Base-by-base conservation (phyloP, 1,284 basidiomycete genomes). In the Cryptococcus wingfieldii region DNA sequence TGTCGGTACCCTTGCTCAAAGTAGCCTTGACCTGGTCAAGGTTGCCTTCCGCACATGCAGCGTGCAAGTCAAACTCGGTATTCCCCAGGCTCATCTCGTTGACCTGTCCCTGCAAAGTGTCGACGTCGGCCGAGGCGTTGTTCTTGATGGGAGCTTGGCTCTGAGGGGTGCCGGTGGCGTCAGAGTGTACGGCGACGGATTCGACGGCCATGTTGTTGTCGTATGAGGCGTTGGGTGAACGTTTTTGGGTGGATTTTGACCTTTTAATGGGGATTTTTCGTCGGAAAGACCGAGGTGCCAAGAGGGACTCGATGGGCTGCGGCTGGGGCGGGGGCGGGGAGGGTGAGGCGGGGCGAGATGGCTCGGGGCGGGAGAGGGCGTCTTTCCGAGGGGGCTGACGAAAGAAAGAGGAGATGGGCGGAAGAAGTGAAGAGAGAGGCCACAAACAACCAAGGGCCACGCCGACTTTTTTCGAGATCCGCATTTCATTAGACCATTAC, bases 41-140 rank as follows among this genome's bases (percentile, higher is more conserved):
- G 42, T 65, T 68, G 14, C 71, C 74, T 51, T 71, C 70, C 23
- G 67, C 71, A 55, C 72, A 74, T 25, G 65, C 67, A 50, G 59
- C 60, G 57, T 73, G 71, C 51, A 76, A 60, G 13, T 13, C 34
- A 8, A 34, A 13, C 25, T 49, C 47, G 54, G 39, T 55, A 53
- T 19, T 38, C 27, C 43, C 47, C 16, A 45, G 31, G 38, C n/a
- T 46, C 39, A 50, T 45, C 37, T 28, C 51, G n/a, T 49, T 34
- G 28, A 50, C 50, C 38, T 54, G 47, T 27, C 23, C 51, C 18
- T 56, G 43, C 39, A 50, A 34, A 37, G n/a, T 18, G 19, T 55
- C 19, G 47, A 38, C n/a, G 18, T 50, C 16, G 42, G 42, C 48
- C 25, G 23, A 10, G 27, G 31, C 31, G 19, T 18, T n/a, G 19